Conservation (phyloP, 441 rosid genomes). For the Flueggea neowawraea region DNA sequence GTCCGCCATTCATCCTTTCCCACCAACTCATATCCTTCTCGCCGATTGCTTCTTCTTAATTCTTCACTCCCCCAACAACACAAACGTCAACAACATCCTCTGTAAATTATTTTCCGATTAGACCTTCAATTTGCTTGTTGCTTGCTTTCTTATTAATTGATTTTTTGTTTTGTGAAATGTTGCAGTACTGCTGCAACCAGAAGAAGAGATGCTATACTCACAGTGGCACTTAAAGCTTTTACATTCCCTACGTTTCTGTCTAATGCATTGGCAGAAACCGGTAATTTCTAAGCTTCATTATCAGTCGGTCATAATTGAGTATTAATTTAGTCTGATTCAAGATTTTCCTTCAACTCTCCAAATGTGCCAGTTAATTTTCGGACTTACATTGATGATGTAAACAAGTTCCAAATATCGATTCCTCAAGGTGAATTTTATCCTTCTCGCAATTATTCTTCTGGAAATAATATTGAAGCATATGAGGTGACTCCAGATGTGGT, state of each 20-base stretch:
- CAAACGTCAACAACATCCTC: too few species aligned
- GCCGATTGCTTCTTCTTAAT: too few species aligned
- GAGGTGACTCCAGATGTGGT: neutral
- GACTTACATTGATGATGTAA: slow-evolving; percentile 65
- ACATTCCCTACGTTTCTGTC: slow-evolving; percentile 41
- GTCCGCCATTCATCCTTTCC: too few species aligned
- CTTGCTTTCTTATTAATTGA: too few species aligned
- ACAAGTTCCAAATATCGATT: slow-evolving; percentile 79
- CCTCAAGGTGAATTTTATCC: slow-evolving; percentile 62
- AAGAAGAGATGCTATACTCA: slow-evolving; percentile 63
- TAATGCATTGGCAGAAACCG: slow-evolving; percentile 44
- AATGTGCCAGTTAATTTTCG: slow-evolving; percentile 41
- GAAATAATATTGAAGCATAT: neutral
- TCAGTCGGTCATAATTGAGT: too few species aligned
- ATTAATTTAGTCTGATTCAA: neutral
- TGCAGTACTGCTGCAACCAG: neutral
- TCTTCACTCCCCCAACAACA: too few species aligned
- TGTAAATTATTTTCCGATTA: too few species aligned
- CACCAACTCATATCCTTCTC: too few species aligned
- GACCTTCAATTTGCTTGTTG: too few species aligned
- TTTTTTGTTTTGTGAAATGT: too few species aligned
- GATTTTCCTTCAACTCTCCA: slow-evolving; percentile 9
- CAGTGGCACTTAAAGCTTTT: slow-evolving; percentile 38
- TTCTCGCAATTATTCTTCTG: neutral
- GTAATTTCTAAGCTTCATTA: slow-evolving; percentile 21